These are phyloP conservation scores for Aphanomyces stellatus DNA, from an alignment of 352 stramenopile genomes.

Conservation along the genomic window DNA sequence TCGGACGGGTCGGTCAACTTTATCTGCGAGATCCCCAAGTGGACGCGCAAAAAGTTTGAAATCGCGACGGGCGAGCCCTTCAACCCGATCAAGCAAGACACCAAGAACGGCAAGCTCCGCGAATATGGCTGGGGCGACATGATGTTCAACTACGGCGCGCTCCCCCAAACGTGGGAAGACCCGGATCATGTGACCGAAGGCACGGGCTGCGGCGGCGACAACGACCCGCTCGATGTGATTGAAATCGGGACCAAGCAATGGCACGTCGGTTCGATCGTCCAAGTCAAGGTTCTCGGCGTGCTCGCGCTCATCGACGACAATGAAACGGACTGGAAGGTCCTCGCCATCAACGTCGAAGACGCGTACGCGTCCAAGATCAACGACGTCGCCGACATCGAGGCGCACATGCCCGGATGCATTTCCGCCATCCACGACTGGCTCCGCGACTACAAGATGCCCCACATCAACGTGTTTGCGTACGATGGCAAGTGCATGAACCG, in stretches of 20 bases:
- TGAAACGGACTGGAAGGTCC: slow-evolving; percentile 99
- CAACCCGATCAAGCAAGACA: slow-evolving; percentile 99
- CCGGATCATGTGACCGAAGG: slow-evolving; percentile 79
- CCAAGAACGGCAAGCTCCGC: slow-evolving; percentile 95
- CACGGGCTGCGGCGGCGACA: slow-evolving; percentile 87
- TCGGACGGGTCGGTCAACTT: slow-evolving; percentile 81
- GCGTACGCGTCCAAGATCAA: slow-evolving; percentile 95
- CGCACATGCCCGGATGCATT: slow-evolving; percentile 90
- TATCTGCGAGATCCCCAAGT: slow-evolving; percentile 98
- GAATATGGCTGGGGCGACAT: slow-evolving; percentile 95
- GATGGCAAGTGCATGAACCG: slow-evolving; percentile 93
- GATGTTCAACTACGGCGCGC: slow-evolving; percentile 99
- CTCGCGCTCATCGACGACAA: slow-evolving; percentile 99
- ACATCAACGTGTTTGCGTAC: slow-evolving; percentile 99
- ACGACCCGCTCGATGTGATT: slow-evolving; percentile 98
- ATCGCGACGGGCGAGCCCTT: slow-evolving; percentile 91
- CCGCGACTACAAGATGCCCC: slow-evolving; percentile 99
- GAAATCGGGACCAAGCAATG: slow-evolving; percentile 95
- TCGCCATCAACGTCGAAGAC: slow-evolving; percentile 96
- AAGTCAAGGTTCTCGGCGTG: slow-evolving; percentile 97
- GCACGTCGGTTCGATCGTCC: slow-evolving; percentile 88
- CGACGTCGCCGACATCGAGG: slow-evolving; percentile 96
- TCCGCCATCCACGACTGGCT: slow-evolving; percentile 96
- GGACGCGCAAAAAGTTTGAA: slow-evolving; percentile 99
- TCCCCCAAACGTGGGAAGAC: slow-evolving; percentile 99